Evolutionary conservation across 139 green algal species (phyloP).

Genomic region (Pleodorina starrii): DNA sequence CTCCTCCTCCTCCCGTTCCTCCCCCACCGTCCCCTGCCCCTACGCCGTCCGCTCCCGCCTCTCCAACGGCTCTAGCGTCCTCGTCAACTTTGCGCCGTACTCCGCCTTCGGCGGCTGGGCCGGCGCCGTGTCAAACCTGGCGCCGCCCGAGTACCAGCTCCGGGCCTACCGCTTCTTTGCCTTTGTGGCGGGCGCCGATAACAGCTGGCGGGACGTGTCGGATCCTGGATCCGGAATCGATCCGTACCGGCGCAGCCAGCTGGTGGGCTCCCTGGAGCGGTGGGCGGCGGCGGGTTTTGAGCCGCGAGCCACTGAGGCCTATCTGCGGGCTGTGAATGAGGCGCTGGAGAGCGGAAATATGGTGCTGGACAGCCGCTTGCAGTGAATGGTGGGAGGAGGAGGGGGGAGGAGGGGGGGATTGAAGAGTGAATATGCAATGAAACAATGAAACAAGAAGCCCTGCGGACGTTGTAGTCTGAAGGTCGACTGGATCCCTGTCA

Average conservation of each 20-base stretch:
- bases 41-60: not conserved
- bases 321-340: not conserved
- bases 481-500: no score
- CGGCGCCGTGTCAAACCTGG: not conserved
- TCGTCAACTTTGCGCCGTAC: conserved; percentile 46
- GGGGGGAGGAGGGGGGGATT: no score
- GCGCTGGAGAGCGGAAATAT: conserved; percentile 22
- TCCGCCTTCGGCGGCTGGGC: conserved; percentile 44
- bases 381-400: conserved; percentile 21
- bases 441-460: no score
- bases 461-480: no score
- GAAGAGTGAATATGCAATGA: no score
- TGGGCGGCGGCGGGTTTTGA: not conserved
- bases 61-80: not conserved
- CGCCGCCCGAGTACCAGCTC: not conserved
- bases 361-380: conserved; percentile 2
- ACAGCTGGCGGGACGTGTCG: conserved; percentile 14
- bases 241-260: not conserved
- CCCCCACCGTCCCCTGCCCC: not conserved
- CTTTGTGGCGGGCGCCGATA: not conserved
- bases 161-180: conserved; percentile 26
- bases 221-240: conserved; percentile 4
- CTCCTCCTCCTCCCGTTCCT: no score
- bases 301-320: not conserved
- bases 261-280: not conserved